Conservation (phyloP, 2,329 filamentous ascomycete species). For the Cytospora piceicola region DNA sequence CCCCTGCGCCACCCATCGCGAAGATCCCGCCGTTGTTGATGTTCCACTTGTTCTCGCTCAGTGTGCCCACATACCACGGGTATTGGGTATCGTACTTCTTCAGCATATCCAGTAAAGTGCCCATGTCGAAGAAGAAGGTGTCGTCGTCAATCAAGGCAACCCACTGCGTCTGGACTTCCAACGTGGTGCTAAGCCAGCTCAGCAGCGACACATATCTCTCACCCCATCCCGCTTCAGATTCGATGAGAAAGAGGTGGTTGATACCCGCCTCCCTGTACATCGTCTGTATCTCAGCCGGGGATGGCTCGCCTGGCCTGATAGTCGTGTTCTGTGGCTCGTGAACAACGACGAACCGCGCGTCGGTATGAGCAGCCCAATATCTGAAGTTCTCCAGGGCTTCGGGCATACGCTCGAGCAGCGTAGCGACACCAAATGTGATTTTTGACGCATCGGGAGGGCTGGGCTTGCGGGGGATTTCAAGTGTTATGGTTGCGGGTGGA, state of each 20-base stretch:
- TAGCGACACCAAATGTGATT: slow-evolving; percentile 31
- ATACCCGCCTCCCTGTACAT: slow-evolving; percentile 24
- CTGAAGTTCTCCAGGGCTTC: slow-evolving; percentile 27
- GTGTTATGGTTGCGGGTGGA: slow-evolving; percentile 23
- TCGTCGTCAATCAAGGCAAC: slow-evolving; percentile 49
- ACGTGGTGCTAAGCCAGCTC: slow-evolving; percentile 17
- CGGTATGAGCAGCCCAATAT: slow-evolving; percentile 31
- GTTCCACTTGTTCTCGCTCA: slow-evolving; percentile 47
- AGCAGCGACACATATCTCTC: slow-evolving; percentile 29
- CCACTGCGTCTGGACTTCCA: slow-evolving; percentile 41
- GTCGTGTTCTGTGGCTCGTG: slow-evolving; percentile 29
- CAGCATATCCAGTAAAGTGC: slow-evolving; percentile 42
- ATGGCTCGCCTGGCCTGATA: slow-evolving; percentile 24
- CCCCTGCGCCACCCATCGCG: slow-evolving; percentile 49
- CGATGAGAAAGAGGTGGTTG: slow-evolving; percentile 20
- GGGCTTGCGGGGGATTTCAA: slow-evolving; percentile 17
- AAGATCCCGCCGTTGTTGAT: slow-evolving; percentile 47
- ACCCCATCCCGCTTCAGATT: slow-evolving; percentile 19
- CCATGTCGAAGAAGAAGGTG: slow-evolving; percentile 49
- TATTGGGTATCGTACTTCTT: slow-evolving; percentile 43
- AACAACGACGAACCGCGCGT: slow-evolving; percentile 29
- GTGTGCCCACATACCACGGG: slow-evolving; percentile 46
- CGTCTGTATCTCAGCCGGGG: slow-evolving; percentile 17
- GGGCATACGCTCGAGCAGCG: slow-evolving; percentile 29
- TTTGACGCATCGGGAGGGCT: slow-evolving; percentile 27